phyloP scores from a whole-genome alignment of 2,329 filamentous ascomycete genomes.

The Aspergillus sojae region DNA sequence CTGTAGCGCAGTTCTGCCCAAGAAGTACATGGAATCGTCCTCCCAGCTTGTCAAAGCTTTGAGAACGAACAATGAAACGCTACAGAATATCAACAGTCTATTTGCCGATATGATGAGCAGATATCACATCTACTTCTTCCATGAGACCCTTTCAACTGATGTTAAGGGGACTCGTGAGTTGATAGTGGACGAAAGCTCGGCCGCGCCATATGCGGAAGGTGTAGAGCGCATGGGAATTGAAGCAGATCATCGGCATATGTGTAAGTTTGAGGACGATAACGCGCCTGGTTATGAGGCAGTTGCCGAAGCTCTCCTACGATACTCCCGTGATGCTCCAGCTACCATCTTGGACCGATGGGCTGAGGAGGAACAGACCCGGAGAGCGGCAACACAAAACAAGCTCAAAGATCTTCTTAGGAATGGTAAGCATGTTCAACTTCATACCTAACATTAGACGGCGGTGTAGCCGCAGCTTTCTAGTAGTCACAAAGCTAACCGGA shows the following conservation, averaged over 20 bases:
- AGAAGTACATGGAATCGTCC: slow-evolving; percentile 68
- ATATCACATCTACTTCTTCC: slow-evolving; percentile 75
- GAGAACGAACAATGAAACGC: slow-evolving; percentile 72
- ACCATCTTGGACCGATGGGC: slow-evolving; percentile 62
- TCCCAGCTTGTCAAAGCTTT: slow-evolving; percentile 69
- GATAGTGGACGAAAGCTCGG: slow-evolving; percentile 71
- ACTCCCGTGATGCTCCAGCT: slow-evolving; percentile 55
- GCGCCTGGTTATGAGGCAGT: slow-evolving; percentile 67
- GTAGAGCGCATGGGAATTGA: slow-evolving; percentile 76
- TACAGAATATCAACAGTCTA: slow-evolving; percentile 72
- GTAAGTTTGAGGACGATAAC: slow-evolving; percentile 67
- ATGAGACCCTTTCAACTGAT: slow-evolving; percentile 73
- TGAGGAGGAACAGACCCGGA: slow-evolving; percentile 53
- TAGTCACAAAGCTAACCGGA: neutral
- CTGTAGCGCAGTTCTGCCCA: slow-evolving; percentile 66
- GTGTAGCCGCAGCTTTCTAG: neutral
- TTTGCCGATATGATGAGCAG: slow-evolving; percentile 72
- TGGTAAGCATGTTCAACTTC: slow-evolving; percentile 26
- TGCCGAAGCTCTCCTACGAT: slow-evolving; percentile 50
- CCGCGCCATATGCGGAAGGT: slow-evolving; percentile 68
- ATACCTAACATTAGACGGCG: neutral
- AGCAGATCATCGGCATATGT: slow-evolving; percentile 71
- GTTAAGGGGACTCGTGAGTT: slow-evolving; percentile 64
- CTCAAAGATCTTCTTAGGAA: slow-evolving; percentile 40
- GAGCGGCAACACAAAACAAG: slow-evolving; percentile 39